Conservation (phyloP, 2,329 filamentous ascomycete genomes). For the Teratosphaeria epicoccoides region DNA sequence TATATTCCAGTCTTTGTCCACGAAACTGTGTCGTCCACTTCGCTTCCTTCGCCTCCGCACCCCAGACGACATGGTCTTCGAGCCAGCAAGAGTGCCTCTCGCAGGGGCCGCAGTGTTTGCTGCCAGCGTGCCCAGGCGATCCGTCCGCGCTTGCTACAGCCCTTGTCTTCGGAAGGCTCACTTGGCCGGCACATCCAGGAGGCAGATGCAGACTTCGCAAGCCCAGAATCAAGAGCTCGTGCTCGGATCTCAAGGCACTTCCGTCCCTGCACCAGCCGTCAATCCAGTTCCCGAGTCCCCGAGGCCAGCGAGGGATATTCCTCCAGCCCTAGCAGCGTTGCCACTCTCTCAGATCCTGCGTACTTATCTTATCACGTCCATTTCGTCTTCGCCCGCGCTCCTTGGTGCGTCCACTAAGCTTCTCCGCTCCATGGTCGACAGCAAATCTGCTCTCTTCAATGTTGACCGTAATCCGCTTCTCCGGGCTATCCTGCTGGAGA, state of each 20-base stretch:
- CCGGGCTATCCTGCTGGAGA: conserved; percentile 60
- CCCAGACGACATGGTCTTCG: not conserved
- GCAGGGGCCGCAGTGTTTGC: not conserved
- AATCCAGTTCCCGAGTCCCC: not conserved
- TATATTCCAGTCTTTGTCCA: not conserved
- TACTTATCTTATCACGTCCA: conserved; percentile 56
- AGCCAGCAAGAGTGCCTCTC: not conserved
- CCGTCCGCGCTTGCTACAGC: not conserved
- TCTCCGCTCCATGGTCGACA: conserved; percentile 60
- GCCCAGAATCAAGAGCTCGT: not conserved
- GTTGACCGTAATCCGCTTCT: conserved; percentile 67
- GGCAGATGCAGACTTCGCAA: not conserved
- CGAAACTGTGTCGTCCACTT: not conserved
- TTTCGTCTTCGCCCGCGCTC: conserved; percentile 61
- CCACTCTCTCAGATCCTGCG: conserved; percentile 57
- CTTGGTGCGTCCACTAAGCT: conserved; percentile 58
- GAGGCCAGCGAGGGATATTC: not conserved
- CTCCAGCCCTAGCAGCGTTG: conserved; percentile 48
- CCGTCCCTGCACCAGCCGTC: not conserved
- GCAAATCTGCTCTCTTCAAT: conserved; percentile 54
- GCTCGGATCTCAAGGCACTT: not conserved
- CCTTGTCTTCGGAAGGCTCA: not conserved
- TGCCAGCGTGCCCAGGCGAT: not conserved
- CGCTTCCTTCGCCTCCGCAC: not conserved
- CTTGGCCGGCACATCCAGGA: not conserved